Conservation (phyloP, 139 green algal genomes). For the Medakamo hakoo region DNA sequence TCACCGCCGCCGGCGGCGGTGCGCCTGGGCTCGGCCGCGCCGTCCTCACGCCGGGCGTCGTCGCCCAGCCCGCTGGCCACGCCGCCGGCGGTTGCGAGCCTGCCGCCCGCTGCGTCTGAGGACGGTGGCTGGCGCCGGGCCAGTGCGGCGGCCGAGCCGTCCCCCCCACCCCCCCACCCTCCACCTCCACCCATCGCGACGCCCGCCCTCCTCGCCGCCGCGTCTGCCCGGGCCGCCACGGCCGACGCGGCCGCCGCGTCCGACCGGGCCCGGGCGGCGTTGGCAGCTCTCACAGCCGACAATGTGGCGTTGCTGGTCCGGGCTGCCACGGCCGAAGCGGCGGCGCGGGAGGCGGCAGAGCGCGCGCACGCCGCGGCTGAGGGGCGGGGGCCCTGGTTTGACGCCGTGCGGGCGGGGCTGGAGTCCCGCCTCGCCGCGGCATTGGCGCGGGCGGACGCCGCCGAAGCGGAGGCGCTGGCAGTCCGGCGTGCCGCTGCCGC, state of each 20-base stretch:
- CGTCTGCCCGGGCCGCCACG: too few species aligned
- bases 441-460: not conserved
- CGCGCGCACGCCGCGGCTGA: not conserved
- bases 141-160: too few species aligned
- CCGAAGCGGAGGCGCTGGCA: not conserved
- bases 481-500: too few species aligned
- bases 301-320: not conserved
- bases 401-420: not conserved
- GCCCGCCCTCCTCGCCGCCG: not conserved
- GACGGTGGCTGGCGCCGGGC: not conserved
- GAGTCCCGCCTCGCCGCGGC: not conserved
- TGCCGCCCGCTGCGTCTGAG: too few species aligned
- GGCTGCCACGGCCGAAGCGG: not conserved
- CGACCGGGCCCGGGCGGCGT: too few species aligned
- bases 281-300: not conserved
- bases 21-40: too few species aligned
- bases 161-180: not conserved
- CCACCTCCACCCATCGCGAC: not conserved
- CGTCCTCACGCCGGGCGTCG: too few species aligned
- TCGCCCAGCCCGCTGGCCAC: too few species aligned
- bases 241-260: too few species aligned
- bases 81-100: too few species aligned
- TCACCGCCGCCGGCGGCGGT: too few species aligned
- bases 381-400: not conserved
- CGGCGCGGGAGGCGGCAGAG: not conserved